Conservation (phyloP, 139 green algal genomes). For the Chlorella sorokiniana region DNA sequence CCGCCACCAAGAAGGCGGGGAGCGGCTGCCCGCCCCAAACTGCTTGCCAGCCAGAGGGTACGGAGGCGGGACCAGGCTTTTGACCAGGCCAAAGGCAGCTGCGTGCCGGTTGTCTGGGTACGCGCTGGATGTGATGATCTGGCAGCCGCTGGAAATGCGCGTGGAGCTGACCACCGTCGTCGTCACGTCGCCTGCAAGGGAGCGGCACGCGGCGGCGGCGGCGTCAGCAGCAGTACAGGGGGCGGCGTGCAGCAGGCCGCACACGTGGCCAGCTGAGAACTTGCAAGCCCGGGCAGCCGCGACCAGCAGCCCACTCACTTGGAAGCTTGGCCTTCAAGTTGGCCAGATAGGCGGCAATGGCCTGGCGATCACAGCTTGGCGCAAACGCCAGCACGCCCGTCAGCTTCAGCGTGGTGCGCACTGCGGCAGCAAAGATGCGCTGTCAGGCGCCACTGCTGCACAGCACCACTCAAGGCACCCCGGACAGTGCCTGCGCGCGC, state of each 20-base stretch:
- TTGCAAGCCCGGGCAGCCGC: neutral
- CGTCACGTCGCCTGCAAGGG: neutral
- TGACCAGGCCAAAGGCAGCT: neutral
- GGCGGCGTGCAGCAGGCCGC: too few relatives aligned
- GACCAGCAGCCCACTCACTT: neutral
- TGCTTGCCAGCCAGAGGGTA: neutral
- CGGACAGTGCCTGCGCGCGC: neutral
- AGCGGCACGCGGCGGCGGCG: too few relatives aligned
- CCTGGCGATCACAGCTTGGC: neutral
- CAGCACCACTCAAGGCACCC: neutral
- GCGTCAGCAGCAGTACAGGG: too few relatives aligned
- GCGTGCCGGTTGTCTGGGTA: neutral
- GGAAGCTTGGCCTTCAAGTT: neutral
- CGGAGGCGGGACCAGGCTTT: neutral
- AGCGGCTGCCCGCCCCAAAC: neutral
- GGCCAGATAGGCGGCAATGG: neutral
- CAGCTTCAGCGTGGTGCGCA: neutral
- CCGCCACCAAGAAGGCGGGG: neutral
- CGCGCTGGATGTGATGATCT: neutral
- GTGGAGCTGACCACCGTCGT: neutral
- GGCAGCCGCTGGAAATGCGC: neutral
- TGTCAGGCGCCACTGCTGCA: neutral
- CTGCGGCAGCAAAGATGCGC: neutral
- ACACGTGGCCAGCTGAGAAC: too few relatives aligned
- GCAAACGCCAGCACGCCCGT: neutral